These are phyloP conservation scores for Mycena latifolia DNA, from an alignment of 768 basidiomycete genomes.

Conservation along the genomic window DNA sequence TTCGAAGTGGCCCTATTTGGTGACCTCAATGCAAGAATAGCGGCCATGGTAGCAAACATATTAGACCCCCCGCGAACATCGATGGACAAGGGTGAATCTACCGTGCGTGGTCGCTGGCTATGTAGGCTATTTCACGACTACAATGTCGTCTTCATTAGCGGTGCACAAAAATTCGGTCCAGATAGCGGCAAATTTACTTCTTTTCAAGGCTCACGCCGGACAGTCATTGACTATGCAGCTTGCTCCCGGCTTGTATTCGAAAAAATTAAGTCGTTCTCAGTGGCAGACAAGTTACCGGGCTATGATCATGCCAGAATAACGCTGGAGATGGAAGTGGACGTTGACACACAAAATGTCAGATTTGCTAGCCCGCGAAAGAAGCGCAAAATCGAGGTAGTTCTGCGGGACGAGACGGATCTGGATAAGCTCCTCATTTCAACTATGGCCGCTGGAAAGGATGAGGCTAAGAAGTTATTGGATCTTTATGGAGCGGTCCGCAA, in stretches of 20 bases:
- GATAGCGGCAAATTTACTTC: slow-evolving; percentile 7
- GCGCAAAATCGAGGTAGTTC: neutral
- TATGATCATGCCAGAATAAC: neutral
- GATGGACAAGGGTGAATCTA: neutral
- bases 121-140: slow-evolving; percentile 4
- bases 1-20: neutral
- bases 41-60: neutral
- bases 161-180: neutral
- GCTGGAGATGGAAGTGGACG: neutral
- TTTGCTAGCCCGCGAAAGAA: neutral
- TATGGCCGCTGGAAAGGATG: slow-evolving; percentile 1
- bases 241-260: neutral
- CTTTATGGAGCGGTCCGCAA: neutral
- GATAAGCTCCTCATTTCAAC: slow-evolving; percentile 16
- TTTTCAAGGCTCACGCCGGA: slow-evolving; percentile 1
- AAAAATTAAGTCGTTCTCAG: neutral
- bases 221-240: neutral
- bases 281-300: neutral
- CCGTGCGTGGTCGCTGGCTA: neutral
- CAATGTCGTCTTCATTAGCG: slow-evolving; percentile 1
- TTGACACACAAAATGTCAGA: neutral
- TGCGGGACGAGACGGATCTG: slow-evolving; percentile 7
- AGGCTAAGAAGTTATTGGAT: neutral
- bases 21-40: neutral
- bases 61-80: neutral